Percentiles rank a stretch among this genome's conserved stretches.
phyloP scores from a whole-genome alignment of 768 basidiomycete species.

The Suillus lakei region DNA sequence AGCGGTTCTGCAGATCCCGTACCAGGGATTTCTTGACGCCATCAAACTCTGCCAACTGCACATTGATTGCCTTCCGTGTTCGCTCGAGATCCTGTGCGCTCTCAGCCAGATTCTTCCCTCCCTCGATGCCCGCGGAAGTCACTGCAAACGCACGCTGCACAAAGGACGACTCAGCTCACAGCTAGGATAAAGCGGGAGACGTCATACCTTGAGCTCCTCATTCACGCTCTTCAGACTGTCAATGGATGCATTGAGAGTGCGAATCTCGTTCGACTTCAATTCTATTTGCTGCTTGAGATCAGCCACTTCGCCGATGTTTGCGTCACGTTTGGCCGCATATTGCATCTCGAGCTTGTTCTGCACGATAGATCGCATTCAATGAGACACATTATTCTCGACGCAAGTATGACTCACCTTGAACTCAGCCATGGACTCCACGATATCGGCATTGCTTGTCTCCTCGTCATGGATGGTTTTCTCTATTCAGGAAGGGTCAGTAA shows the following conservation, averaged over 20 bases:
- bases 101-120: constrained; percentile 95
- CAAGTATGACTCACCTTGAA: constrained; percentile 67
- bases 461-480: constrained; percentile 94
- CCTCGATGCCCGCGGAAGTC: constrained; percentile 95
- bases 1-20: constrained; percentile 98
- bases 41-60: constrained; percentile 98
- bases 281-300: constrained; percentile 94
- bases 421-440: constrained; percentile 84
- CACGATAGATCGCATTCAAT: constrained; percentile 10
- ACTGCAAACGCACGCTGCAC: constrained; percentile 92
- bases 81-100: constrained; percentile 97
- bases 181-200: constrained; percentile 7
- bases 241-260: constrained; percentile 81
- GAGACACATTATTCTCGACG: constrained; percentile 1
- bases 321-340: constrained; percentile 90
- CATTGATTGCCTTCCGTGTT: constrained; percentile 94
- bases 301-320: constrained; percentile 79
- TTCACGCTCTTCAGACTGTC: constrained; percentile 96
- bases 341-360: constrained; percentile 95
- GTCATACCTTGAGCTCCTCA: constrained; percentile 91
- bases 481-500: constrained; percentile 37
- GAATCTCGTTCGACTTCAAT: constrained; percentile 79
- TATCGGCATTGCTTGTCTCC: constrained; percentile 81
- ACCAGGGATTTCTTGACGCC: constrained; percentile 98
- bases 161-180: constrained; percentile 12